Evolutionary conservation across 2,329 filamentous ascomycete genomes (phyloP), one percentile per base, ranked within the genome.

Genomic region (Ophiostoma tasmaniense): DNA sequence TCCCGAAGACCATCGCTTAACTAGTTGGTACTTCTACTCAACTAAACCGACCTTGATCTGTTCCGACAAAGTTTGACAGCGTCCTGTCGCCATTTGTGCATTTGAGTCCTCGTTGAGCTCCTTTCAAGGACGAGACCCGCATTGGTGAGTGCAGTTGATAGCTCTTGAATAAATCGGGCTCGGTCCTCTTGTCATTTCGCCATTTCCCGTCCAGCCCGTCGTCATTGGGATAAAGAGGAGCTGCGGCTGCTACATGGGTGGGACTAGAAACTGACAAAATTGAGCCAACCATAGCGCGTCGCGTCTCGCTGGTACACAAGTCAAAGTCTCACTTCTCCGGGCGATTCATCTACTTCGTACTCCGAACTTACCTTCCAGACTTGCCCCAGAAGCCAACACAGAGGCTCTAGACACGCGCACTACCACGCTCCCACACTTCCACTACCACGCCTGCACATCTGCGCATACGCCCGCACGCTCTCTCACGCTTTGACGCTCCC

Each of bases 241-340:
- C 3, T 30, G 55, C 55, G 55, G 55, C 55, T 59, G 25, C 52
- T 28, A 61, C 30, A n/a, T 37, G 30, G 33, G 61, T 64, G 61
- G 61, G 33, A 37, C 61, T 22, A 37, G 33, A 37, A 22, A 22
- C 61, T 64, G 61, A 37, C 61, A 22, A 62, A 22, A 64, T 39
- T 10, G 61, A 64, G n/a, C 61, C 61, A 64, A 64, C 61, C 61
- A 64, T 64, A 64, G 61, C 61, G 61, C 61, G 61, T 64, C 61
- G 61, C 61, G 61, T 64, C 61, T 64, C 61, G 13, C n/a, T 22
- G 20, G 30, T 39, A 22, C 30, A 14, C 33, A 33, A 33, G 33
- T 5, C 33, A 25, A 37, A 64, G 61, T 37, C 20, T 33, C 4
- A 33, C 17, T 62, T 25, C 28, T 28, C 17, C 59, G 28, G 25